Percentiles rank a stretch among this genome's conserved stretches.
Evolutionary conservation across 2,329 filamentous ascomycete species (phyloP).

Genomic region (Penicillium olsonii): DNA sequence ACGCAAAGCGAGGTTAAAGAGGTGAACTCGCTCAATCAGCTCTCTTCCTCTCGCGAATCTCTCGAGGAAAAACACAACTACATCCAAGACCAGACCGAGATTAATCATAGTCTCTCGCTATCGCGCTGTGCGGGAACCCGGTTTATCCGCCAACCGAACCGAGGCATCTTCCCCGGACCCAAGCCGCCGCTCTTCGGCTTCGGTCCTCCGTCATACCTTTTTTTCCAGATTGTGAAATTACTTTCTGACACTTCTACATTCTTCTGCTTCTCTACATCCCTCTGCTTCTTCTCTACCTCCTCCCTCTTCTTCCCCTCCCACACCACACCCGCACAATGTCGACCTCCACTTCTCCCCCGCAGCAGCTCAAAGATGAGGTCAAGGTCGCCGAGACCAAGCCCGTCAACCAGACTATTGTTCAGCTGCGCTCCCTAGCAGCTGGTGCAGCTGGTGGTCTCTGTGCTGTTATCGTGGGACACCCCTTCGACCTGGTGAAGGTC

Average conservation of each 20-base stretch:
- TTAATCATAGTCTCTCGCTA: too few species aligned
- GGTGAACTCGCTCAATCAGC: not conserved
- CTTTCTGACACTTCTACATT: slow-evolving; percentile 2
- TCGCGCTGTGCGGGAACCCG: not conserved
- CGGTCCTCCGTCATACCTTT: slow-evolving; percentile 16
- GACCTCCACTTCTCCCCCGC: slow-evolving; percentile 30
- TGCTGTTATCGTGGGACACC: slow-evolving; percentile 91
- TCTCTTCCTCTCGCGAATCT: not conserved
- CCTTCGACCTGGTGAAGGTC: slow-evolving; percentile 97
- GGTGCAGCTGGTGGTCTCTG: slow-evolving; percentile 93
- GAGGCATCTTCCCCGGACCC: slow-evolving; percentile 21
- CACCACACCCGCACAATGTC: slow-evolving; percentile 29
- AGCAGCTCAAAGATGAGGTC: slow-evolving; percentile 32
- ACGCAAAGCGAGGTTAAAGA: not conserved
- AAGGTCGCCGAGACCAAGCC: slow-evolving; percentile 31
- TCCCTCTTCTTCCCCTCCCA: not conserved
- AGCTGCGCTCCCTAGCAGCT: slow-evolving; percentile 78
- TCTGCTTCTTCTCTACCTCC: slow-evolving; percentile 4
- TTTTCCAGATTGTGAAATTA: slow-evolving; percentile 2
- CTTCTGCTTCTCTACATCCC: slow-evolving; percentile 5
- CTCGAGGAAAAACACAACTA: too few species aligned
- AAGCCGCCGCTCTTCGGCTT: slow-evolving; percentile 21
- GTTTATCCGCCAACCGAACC: slow-evolving; percentile 27
- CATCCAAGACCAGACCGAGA: too few species aligned
- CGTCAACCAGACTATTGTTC: slow-evolving; percentile 55